Evolutionary conservation across 345 rosid genomes (phyloP).

Genomic region (Trapa incisa): DNA sequence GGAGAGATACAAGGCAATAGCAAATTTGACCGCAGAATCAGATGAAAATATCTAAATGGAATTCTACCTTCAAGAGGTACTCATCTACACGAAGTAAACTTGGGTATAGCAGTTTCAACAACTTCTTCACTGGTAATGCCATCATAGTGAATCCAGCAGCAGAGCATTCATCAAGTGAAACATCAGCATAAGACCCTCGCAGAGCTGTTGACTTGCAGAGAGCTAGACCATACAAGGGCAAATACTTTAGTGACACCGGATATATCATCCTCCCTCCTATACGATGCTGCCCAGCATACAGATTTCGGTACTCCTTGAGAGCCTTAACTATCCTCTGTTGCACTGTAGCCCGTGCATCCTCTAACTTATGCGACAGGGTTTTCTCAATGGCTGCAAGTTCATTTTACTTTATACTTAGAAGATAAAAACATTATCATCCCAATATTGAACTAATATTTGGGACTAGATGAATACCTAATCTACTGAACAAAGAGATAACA

Average conservation of each 20-base stretch:
- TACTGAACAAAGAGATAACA: conserved; percentile 64
- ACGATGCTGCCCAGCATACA: conserved; percentile 86
- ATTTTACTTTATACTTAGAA: background rate
- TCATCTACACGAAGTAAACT: conserved; percentile 75
- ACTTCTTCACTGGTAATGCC: conserved; percentile 80
- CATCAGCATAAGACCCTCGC: conserved; percentile 86
- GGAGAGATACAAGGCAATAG: background rate
- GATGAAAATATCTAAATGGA: conserved; percentile 1
- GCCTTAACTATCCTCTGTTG: conserved; percentile 84
- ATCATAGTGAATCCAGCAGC: conserved; percentile 87
- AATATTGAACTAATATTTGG: conserved; percentile 10
- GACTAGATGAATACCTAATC: conserved; percentile 52
- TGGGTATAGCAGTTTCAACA: conserved; percentile 86
- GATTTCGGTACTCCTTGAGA: conserved; percentile 82
- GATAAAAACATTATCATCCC: background rate
- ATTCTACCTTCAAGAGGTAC: conserved; percentile 54
- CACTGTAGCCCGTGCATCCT: conserved; percentile 71
- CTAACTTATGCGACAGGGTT: conserved; percentile 71
- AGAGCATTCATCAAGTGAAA: conserved; percentile 80
- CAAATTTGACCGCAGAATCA: background rate
- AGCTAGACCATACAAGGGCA: conserved; percentile 77
- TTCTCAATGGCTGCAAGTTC: conserved; percentile 77
- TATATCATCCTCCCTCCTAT: conserved; percentile 86
- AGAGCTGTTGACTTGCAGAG: conserved; percentile 73
- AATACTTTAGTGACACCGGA: conserved; percentile 80